A percentile compares a stretch with the other conserved stretches of the same genome.
Evolutionary conservation across 768 basidiomycete genomes (phyloP).

Genomic region (Termitomyces sp.): DNA sequence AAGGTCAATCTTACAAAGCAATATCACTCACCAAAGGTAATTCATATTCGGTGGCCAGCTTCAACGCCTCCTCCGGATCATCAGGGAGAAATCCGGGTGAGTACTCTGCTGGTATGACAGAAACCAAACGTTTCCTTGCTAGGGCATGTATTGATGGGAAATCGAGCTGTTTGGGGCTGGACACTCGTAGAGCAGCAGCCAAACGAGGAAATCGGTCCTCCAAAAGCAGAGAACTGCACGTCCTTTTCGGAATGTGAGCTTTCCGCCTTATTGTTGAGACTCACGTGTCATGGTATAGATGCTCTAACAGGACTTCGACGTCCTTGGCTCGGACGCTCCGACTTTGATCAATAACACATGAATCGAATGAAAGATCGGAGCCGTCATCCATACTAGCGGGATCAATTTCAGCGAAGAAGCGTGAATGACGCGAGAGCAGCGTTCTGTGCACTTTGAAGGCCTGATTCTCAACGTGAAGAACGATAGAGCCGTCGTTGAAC

Average conservation of each 20-base stretch:
- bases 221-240: constrained; percentile 40
- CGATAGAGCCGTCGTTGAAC: constrained; percentile 62
- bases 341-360: constrained; percentile 29
- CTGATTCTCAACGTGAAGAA: constrained; percentile 38
- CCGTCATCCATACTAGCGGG: background rate
- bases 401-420: constrained; percentile 18
- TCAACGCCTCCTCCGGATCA: constrained; percentile 48
- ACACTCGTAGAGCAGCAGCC: constrained; percentile 51
- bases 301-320: constrained; percentile 50
- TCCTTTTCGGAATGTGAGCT: background rate
- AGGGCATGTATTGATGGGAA: constrained; percentile 46
- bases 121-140: constrained; percentile 36
- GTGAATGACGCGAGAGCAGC: constrained; percentile 49
- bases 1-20: too few relatives aligned
- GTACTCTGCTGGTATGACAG: constrained; percentile 46
- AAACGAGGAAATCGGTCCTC: constrained; percentile 41
- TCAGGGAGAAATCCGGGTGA: constrained; percentile 35
- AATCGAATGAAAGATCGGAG: background rate
- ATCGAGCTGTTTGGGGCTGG: constrained; percentile 51
- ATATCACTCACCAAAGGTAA: constrained; percentile 39
- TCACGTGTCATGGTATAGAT: constrained; percentile 67
- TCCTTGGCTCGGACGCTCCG: constrained; percentile 37
- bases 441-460: constrained; percentile 54
- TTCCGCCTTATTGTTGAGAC: constrained; percentile 18
- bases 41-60: constrained; percentile 41